Percentiles rank a stretch among this genome's conserved stretches.
These are phyloP conservation scores for Ostreobium quekettii DNA, from an alignment of 139 green algal species.

Conservation along the genomic window DNA sequence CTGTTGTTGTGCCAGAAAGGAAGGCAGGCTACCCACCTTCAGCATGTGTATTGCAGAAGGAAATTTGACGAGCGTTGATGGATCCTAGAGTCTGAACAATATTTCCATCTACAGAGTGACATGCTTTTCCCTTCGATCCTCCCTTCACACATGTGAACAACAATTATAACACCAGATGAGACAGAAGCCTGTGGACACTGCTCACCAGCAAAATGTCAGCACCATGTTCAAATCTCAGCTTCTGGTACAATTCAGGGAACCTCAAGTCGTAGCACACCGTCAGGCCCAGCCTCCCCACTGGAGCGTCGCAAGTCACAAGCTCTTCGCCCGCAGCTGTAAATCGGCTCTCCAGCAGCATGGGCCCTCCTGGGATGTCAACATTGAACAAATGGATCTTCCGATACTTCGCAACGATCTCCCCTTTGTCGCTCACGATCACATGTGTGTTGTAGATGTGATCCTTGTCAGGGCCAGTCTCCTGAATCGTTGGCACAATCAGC, in stretches of 20 bases:
- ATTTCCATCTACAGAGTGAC: too few relatives aligned
- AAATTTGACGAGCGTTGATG: too few relatives aligned
- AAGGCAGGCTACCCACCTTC: too few relatives aligned
- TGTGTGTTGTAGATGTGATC: conserved; percentile 81
- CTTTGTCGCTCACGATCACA: conserved; percentile 61
- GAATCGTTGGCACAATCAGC: conserved; percentile 19
- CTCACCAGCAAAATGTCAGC: conserved; percentile 67
- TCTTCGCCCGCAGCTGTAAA: conserved; percentile 19
- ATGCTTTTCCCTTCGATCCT: too few relatives aligned
- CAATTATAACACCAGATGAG: too few relatives aligned
- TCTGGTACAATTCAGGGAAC: conserved; percentile 90
- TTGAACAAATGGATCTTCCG: conserved; percentile 29
- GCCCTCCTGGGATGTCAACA: background rate
- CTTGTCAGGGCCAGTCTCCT: conserved; percentile 50
- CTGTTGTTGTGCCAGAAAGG: too few relatives aligned
- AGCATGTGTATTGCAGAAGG: too few relatives aligned
- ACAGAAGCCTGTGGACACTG: conserved; percentile 55
- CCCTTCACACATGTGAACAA: too few relatives aligned
- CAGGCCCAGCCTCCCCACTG: conserved; percentile 69
- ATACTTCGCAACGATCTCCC: conserved; percentile 47
- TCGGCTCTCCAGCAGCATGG: conserved; percentile 3
- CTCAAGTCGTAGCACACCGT: conserved; percentile 93
- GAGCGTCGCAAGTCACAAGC: conserved; percentile 63
- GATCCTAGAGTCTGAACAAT: too few relatives aligned
- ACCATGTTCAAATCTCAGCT: conserved; percentile 55